phyloP scores from a whole-genome alignment of 495 filamentous ascomycete species.

The Pyrenopolyporus hunteri region DNA sequence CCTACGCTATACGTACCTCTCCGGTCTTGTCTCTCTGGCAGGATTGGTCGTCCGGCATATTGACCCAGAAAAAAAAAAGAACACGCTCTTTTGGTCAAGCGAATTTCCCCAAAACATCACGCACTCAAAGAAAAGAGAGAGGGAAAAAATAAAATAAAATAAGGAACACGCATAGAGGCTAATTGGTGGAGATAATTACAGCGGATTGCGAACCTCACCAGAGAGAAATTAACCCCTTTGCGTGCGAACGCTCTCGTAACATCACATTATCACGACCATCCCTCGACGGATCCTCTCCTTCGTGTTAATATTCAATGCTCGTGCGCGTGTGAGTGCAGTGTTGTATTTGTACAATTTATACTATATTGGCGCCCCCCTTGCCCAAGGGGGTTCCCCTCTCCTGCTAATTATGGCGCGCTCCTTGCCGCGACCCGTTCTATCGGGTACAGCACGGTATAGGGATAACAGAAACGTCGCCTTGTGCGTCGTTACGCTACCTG shows the following conservation, averaged over 20 bases:
- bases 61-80: no score
- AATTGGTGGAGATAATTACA: conserved; percentile 1
- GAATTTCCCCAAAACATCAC: conserved; percentile 3
- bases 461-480: conserved; percentile 19
- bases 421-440: conserved; percentile 40
- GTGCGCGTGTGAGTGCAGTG: conserved; percentile 10
- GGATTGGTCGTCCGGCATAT: conserved; percentile 15
- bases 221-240: not conserved
- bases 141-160: not conserved
- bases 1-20: conserved; percentile 12
- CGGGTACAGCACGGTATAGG: conserved; percentile 32
- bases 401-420: conserved; percentile 43
- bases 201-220: not conserved
- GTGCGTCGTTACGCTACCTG: conserved; percentile 17
- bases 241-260: not conserved
- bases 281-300: not conserved
- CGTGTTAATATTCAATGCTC: not conserved
- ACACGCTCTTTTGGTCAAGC: no score
- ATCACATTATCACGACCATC: not conserved
- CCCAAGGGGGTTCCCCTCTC: conserved; percentile 11
- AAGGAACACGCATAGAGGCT: not conserved
- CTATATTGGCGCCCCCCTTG: conserved; percentile 13
- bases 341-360: conserved; percentile 20
- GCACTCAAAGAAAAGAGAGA: not conserved
- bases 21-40: not conserved